Evolutionary conservation across 352 stramenopile species (phyloP).

Genomic region (Thalassiosira hispida): DNA sequence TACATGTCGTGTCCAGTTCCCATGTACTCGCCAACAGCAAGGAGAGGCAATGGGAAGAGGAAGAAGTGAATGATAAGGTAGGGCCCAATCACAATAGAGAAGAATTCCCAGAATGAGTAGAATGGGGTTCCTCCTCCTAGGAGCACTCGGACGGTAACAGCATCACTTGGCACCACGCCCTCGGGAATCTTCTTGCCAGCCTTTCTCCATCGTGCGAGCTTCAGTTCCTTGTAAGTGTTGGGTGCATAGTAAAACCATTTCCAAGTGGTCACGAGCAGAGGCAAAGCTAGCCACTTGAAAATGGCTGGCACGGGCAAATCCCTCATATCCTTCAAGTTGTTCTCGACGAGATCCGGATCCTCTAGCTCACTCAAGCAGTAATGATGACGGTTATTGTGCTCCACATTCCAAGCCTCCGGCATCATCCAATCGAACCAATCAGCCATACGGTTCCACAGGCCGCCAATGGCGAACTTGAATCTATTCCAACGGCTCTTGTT

Average conservation of each 20-base stretch:
- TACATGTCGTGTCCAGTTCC: conserved; percentile 61
- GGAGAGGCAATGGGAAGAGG: conserved; percentile 73
- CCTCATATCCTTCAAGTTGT: conserved; percentile 79
- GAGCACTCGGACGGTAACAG: conserved; percentile 64
- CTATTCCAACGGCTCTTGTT: conserved; percentile 80
- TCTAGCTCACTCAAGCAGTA: conserved; percentile 81
- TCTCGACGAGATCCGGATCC: conserved; percentile 86
- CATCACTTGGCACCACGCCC: conserved; percentile 64
- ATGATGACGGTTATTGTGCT: conserved; percentile 87
- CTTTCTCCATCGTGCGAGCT: conserved; percentile 64
- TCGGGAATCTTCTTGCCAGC: conserved; percentile 69
- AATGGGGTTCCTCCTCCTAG: conserved; percentile 60
- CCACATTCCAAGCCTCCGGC: conserved; percentile 86
- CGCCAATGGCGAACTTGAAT: conserved; percentile 83
- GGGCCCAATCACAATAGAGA: conserved; percentile 67
- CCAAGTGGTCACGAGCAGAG: conserved; percentile 76
- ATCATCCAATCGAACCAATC: conserved; percentile 87
- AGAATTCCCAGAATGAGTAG: conserved; percentile 69
- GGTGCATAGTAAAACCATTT: conserved; percentile 88
- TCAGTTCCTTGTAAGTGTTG: conserved; percentile 88
- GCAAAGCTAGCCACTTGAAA: conserved; percentile 74
- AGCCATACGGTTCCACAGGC: conserved; percentile 62
- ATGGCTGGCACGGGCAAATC: conserved; percentile 59
- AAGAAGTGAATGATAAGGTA: conserved; percentile 84
- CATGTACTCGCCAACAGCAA: conserved; percentile 63